Evolutionary conservation across 768 basidiomycete species (phyloP).

Genomic region (Aureoboletus auriporus): DNA sequence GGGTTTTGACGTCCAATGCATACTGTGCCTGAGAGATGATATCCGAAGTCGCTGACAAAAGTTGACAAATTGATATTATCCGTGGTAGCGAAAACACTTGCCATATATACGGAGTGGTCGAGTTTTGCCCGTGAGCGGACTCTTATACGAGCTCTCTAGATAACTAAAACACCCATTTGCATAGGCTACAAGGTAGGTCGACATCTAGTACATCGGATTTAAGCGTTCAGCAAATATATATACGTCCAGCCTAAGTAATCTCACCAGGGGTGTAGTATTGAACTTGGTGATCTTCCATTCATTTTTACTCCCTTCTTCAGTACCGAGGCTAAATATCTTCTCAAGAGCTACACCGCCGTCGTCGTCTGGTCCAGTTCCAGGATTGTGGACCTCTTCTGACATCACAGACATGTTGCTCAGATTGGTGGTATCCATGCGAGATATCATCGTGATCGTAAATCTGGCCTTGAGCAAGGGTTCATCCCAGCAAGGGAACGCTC

Average conservation of each 20-base stretch:
- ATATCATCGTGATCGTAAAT: slow-evolving; percentile 72
- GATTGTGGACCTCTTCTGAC: slow-evolving; percentile 49
- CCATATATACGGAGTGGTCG: slow-evolving; percentile 85
- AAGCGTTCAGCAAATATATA: not conserved
- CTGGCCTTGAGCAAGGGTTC: slow-evolving; percentile 89
- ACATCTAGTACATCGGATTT: slow-evolving; percentile 50
- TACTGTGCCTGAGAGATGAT: slow-evolving; percentile 81
- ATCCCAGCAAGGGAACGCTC: slow-evolving; percentile 88
- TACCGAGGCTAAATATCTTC: slow-evolving; percentile 41
- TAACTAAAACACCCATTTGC: slow-evolving; percentile 78
- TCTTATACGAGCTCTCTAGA: slow-evolving; percentile 71
- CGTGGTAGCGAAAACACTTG: slow-evolving; percentile 24
- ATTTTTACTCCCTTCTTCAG: slow-evolving; percentile 28
- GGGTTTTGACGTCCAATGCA: slow-evolving; percentile 81
- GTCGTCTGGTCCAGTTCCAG: slow-evolving; percentile 30
- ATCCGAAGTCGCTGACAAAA: slow-evolving; percentile 64
- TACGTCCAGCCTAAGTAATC: slow-evolving; percentile 4
- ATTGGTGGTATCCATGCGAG: slow-evolving; percentile 68
- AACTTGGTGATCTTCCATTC: slow-evolving; percentile 84
- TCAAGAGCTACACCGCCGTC: slow-evolving; percentile 30
- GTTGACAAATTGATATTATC: not conserved
- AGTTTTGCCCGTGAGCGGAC: slow-evolving; percentile 74
- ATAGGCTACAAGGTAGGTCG: slow-evolving; percentile 83
- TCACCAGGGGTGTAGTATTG: slow-evolving; percentile 67
- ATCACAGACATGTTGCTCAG: slow-evolving; percentile 86